A percentile compares a stretch with the other conserved stretches of the same genome.
Conservation (phyloP, 208 protist species). For the Acanthamoeba sp. region DNA sequence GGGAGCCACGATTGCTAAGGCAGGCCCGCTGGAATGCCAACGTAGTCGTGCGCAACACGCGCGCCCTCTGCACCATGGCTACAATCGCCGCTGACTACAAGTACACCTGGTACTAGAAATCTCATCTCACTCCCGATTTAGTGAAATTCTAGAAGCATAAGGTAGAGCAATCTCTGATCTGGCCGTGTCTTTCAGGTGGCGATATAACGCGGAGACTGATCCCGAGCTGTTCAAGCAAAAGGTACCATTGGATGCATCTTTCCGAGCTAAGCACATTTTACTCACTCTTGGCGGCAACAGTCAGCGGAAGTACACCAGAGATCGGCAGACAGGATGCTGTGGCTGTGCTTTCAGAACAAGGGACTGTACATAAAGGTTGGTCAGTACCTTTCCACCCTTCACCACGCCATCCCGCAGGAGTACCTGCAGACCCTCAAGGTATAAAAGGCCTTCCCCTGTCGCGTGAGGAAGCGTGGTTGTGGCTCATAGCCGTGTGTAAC, state of each 20-base stretch:
- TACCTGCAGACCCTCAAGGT: conserved; percentile 85
- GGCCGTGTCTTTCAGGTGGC: neutral
- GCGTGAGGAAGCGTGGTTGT: too few species aligned
- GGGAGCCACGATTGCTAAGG: neutral
- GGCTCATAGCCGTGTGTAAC: too few species aligned
- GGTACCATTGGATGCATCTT: neutral
- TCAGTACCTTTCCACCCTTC: conserved; percentile 95
- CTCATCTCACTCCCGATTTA: neutral
- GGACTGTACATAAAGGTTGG: conserved; percentile 96
- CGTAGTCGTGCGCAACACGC: neutral
- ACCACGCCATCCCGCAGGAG: conserved; percentile 93
- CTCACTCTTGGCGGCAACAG: neutral
- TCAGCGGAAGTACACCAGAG: neutral
- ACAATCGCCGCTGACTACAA: conserved; percentile 20
- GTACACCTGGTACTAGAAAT: conserved; percentile 19
- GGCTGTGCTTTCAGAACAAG: conserved; percentile 14
- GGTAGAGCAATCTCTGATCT: too few species aligned
- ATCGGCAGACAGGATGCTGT: neutral
- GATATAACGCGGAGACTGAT: neutral
- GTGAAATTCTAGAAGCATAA: neutral
- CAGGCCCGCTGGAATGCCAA: conserved; percentile 1
- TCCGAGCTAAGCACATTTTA: neutral
- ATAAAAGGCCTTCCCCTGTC: neutral
- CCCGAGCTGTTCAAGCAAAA: neutral
- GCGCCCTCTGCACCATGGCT: conserved; percentile 10